These are phyloP conservation scores for Eucalyptus victrix DNA, from an alignment of 345 rosid genomes.

Conservation along the genomic window DNA sequence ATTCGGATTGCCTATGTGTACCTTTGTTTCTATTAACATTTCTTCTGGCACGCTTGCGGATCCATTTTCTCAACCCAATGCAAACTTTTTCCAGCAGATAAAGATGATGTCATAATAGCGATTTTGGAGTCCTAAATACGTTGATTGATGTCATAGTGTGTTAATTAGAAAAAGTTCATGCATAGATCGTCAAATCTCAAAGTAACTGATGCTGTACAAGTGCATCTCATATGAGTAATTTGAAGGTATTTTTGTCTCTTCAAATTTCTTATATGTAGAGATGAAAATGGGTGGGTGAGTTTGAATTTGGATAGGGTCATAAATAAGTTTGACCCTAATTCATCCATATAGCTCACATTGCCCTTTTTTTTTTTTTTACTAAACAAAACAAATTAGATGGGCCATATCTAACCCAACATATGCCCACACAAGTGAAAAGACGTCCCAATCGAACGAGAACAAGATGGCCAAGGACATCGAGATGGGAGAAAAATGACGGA, in stretches of 20 bases:
- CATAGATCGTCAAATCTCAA: neutral
- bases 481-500: no score
- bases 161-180: neutral
- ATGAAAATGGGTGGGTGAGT: neutral
- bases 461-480: no score
- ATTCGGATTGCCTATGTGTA: neutral
- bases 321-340: neutral
- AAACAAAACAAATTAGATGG: neutral
- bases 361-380: no score
- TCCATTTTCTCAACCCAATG: neutral
- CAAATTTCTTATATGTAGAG: no score
- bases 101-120: neutral
- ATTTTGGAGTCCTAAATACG: neutral
- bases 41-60: neutral
- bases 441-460: no score
- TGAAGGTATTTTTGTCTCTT: neutral
- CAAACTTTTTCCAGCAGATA: neutral
- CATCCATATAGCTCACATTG: rapidly evolving
- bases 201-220: rapidly evolving
- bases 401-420: neutral
- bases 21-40: neutral
- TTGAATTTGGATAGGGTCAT: rapidly evolving
- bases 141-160: neutral
- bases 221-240: neutral
- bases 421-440: neutral